phyloP scores from a whole-genome alignment of 805 yeast genomes.

The Starmerella vaccinii region DNA sequence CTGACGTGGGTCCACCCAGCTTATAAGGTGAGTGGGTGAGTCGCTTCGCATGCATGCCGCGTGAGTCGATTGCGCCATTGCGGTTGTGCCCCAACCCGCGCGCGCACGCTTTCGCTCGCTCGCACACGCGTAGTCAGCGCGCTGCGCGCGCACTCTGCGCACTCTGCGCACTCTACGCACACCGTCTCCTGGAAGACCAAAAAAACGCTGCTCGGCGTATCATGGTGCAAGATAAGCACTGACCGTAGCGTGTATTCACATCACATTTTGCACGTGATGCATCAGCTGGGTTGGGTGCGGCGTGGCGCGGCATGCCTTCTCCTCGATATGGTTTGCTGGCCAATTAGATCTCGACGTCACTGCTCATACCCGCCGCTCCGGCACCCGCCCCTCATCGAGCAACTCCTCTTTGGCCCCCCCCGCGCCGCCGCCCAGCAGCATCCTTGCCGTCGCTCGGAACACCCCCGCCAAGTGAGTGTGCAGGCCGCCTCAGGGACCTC shows the following conservation, averaged over 20 bases:
- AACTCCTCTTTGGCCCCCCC: neutral
- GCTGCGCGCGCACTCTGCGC: too few relatives aligned
- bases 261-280: neutral
- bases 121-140: too few relatives aligned
- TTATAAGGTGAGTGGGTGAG: neutral
- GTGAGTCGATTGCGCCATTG: neutral
- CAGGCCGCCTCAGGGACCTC: slow-evolving; percentile 5
- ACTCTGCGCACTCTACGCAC: too few relatives aligned
- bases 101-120: too few relatives aligned
- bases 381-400: slow-evolving; percentile 6
- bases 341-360: slow-evolving; percentile 7
- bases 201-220: too few relatives aligned
- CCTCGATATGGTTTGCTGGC: slow-evolving; percentile 6
- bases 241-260: neutral
- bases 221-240: too few relatives aligned
- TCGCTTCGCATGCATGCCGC: neutral
- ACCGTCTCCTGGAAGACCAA: too few relatives aligned
- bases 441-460: neutral
- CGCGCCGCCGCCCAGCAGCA: slow-evolving; percentile 3
- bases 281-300: neutral
- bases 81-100: neutral
- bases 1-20: too few relatives aligned
- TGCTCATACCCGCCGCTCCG: slow-evolving; percentile 5
- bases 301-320: slow-evolving; percentile 4
- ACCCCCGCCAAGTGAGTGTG: neutral